A percentile compares a stretch with the other conserved stretches of the same genome.
phyloP scores from a whole-genome alignment of 176 grass and related monocot genomes.

The Chloris gayana region DNA sequence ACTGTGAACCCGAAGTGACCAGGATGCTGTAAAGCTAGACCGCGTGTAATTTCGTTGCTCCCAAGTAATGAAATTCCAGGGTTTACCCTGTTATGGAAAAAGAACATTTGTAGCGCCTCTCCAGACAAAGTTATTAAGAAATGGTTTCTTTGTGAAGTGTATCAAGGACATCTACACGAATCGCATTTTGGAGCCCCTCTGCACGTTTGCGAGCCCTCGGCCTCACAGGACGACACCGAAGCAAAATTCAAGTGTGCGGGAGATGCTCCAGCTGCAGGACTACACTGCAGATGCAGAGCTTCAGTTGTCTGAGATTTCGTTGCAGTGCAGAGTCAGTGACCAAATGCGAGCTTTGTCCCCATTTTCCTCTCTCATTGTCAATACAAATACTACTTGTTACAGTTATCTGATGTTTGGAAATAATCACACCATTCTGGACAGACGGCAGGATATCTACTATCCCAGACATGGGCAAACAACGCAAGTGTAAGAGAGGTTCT shows the following conservation, averaged over 20 bases:
- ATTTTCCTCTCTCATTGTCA: background rate
- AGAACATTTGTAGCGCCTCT: constrained; percentile 21
- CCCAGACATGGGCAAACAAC: constrained; percentile 58
- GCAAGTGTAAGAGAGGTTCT: constrained; percentile 55
- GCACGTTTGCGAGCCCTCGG: constrained; percentile 37
- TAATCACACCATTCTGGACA: constrained; percentile 15
- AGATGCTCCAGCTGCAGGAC: constrained; percentile 42
- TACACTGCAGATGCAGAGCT: constrained; percentile 21
- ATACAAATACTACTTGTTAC: background rate
- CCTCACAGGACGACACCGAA: background rate
- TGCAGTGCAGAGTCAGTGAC: constrained; percentile 41
- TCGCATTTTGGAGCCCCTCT: constrained; percentile 46
- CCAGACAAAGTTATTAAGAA: constrained; percentile 13
- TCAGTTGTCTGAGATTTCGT: constrained; percentile 39
- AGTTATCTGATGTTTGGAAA: background rate
- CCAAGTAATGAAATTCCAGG: no score
- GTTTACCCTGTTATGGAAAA: no score
- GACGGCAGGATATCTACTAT: constrained; percentile 50
- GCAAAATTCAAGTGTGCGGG: constrained; percentile 3
- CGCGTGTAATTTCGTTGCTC: no score
- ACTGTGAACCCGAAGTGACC: no score
- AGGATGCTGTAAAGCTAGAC: no score
- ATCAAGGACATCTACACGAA: constrained; percentile 29
- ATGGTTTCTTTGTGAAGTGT: constrained; percentile 26
- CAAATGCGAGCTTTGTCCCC: background rate